Base-by-base conservation (phyloP, 2,329 filamentous ascomycete species). In the Trichoderma aggressivum region DNA sequence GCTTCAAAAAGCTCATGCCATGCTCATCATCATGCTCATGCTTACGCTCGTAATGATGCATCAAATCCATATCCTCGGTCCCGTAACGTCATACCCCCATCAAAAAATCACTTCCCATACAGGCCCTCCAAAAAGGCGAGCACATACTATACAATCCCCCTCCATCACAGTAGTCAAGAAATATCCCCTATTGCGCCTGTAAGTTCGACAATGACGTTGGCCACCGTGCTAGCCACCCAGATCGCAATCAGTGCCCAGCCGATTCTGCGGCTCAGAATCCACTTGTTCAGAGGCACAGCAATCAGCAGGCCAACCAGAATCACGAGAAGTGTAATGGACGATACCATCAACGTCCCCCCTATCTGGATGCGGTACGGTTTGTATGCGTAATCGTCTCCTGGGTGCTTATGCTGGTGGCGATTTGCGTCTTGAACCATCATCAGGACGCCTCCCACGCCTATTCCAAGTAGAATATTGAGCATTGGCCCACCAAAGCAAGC, bases 401-500 rank as follows among this genome's bases (percentile, higher is more conserved):
- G 92, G 76, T 95, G 90, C 75, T 91, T 90, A 32, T 84, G 81
- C 72, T 93, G 89, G 66, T 85, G 85, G 73, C 88, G 85, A 75
- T 91, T 88, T 21, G 91, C 92, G 36, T 89, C 86, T 69, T 87
- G 87, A 18, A 97, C 86, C 70, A 93, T 94, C 87, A 98, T 96
- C 79, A 94, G 97, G 50, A 93, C 87, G 18, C 96, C 96, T 30
- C 92, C 92, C 5, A 98, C 85, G n/a, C 96, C 96, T 66, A 99
- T 94, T 0, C 96, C 96, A 5, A 99, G 88, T 0, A 99, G 84
- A 73, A 99, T 99, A 77, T 99, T 99, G 53, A 99, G 88, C 94
- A 99, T 95, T 0, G 96, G 96, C 0, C 96, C 97, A n/a, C 96
- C 96, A 79, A 99, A 98, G 79, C 96, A 99, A 5, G 96, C 96